Evolutionary conservation across 2,329 filamentous ascomycete species (phyloP), one percentile per base, ranked within the genome.

Genomic region (Catunica adiposa): DNA sequence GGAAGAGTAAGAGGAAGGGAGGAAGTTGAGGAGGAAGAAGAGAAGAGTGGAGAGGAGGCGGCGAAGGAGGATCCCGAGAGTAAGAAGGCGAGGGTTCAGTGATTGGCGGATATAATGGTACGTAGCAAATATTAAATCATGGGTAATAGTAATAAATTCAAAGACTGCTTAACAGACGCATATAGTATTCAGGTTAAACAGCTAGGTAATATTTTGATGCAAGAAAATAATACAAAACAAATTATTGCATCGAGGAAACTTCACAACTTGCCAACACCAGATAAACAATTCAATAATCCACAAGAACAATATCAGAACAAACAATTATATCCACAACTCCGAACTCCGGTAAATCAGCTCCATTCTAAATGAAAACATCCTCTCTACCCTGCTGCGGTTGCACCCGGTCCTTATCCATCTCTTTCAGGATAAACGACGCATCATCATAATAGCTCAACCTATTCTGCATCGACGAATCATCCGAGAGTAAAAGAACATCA

Each of bases 1-100:
- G 81, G 81, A 25, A 74, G 76, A 57, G 74, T 77, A 46, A 73
- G 78, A 56, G 71, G 62, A 1, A 69, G 70, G 14, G 76, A 76
- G 51, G 81, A 82, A 60, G 66, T 72, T 14, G 78, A 77, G 52
- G 80, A 80, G 59, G 66, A 72, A 20, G 25, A n/a, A n/a, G 29
- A n/a, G 14, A 78, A 76, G 23, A 73, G 63, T 3, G 64, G 67
- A 29, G 73, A 72, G 2, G 64, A 70, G 56, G 68, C 65, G 40
- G 15, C 57, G 2, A 68, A 63, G 14, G 68, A 68, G 7, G 68
- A 69, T 31, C 56, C 66, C 1, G 73, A 76, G 53, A 74, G 62
- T 61, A 78, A 78, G 63, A 67, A 74, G 48, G 66, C 68, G 1
- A 67, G 74, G 31, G 71, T 71, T 2, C 74, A 76, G 53, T 73